Base-by-base conservation (phyloP, 129 eudicot genomes). In the Flaveria ramosissima region DNA sequence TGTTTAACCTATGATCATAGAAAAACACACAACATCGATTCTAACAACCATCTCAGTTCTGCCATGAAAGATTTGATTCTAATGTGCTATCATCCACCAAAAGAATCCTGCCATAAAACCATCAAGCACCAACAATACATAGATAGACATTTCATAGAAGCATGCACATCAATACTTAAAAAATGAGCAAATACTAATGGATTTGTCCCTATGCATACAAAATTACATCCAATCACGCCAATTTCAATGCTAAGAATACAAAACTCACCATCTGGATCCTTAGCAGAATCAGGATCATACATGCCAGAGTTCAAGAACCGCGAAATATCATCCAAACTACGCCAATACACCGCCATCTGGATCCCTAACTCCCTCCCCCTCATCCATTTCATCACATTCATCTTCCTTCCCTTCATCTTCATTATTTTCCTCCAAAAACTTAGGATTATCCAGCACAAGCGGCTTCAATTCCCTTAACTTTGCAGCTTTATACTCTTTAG, bases 251-350 rank as follows among this genome's bases (percentile, higher is more conserved):
- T 2, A 50, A 64, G 0, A 11, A 64, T 24, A 30, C 43, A 26
- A 60, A 59, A 78, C 46, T 50, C 73, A 90, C 98, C 96, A 51
- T 90, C 82, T 19, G 87, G 69, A 60, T 85, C 89, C 42, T 81
- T 79, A 15, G 84, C 80, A 83, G 90, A 85, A 39, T 73, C 84
- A 60, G 97, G 89, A 62, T 87, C 88, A 81, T 94, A 91, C 66
- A 64, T 75, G 74, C 81, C 85, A 55, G 92, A 87, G 42, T 80
- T 89, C 82, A 94, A 84, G 46, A 85, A 82, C 65, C 81, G 85
- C 0, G 92, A 84, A 32, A 94, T 83, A 83, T 91, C 97, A 20
- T 91, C 98, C 88, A 94, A 87, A 70, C 86, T 81, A 0, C 88
- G 84, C 4, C 97, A 96, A 77, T 95, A 95, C 7, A 95, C 99